phyloP scores from a whole-genome alignment of 306 rosid species.

The Parietaria judaica region DNA sequence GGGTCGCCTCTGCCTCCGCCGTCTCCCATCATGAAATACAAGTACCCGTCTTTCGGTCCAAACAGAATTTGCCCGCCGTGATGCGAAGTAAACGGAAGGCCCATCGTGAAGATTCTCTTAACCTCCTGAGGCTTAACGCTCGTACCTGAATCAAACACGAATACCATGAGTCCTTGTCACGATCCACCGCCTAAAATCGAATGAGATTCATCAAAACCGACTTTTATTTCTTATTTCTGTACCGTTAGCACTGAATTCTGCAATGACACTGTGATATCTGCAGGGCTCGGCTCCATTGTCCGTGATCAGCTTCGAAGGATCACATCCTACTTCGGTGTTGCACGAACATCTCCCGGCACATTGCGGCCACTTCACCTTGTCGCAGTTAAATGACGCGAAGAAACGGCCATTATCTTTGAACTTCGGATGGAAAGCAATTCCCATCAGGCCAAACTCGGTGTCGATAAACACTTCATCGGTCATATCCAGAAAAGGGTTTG shows the following conservation, averaged over 20 bases:
- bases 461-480: slow-evolving; percentile 24
- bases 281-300: slow-evolving; percentile 31
- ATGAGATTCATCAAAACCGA: background rate
- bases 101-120: slow-evolving; percentile 35
- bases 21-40: slow-evolving; percentile 37
- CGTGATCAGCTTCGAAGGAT: slow-evolving; percentile 20
- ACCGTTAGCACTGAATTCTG: slow-evolving; percentile 29
- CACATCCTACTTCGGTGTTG: slow-evolving; percentile 25
- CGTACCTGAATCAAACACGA: slow-evolving; percentile 14
- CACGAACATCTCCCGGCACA: slow-evolving; percentile 33
- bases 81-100: slow-evolving; percentile 30
- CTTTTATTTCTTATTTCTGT: background rate
- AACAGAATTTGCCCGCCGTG: slow-evolving; percentile 35
- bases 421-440: slow-evolving; percentile 31
- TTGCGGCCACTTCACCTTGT: slow-evolving; percentile 27
- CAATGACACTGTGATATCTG: slow-evolving; percentile 26
- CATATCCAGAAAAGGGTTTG: slow-evolving; percentile 26
- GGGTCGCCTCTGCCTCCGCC: slow-evolving; percentile 31
- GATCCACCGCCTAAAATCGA: background rate
- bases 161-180: background rate
- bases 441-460: slow-evolving; percentile 27
- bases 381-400: slow-evolving; percentile 32
- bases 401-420: slow-evolving; percentile 24
- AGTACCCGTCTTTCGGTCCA: slow-evolving; percentile 30
- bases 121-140: slow-evolving; percentile 20